A percentile compares a stretch with the other conserved stretches of the same genome.
These are phyloP conservation scores for Rhodotorula graminis DNA, from an alignment of 768 basidiomycete species.

Conservation along the genomic window DNA sequence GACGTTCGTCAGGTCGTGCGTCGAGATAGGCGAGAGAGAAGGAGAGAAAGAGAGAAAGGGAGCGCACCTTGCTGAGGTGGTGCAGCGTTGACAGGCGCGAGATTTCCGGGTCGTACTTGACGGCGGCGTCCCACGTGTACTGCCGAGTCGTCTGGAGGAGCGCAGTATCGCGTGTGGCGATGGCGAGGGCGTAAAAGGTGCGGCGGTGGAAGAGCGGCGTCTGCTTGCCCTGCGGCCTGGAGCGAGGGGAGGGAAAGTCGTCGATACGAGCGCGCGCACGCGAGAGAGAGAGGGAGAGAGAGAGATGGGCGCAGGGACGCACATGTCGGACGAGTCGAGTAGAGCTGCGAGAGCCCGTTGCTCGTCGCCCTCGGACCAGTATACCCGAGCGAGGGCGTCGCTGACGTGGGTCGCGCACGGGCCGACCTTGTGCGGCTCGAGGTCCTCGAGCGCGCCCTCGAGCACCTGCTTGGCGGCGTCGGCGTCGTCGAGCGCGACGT, in stretches of 20 bases:
- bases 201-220: slow-evolving; percentile 33
- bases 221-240: background rate
- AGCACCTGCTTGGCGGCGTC: slow-evolving; percentile 62
- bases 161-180: slow-evolving; percentile 21
- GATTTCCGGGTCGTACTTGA: slow-evolving; percentile 29
- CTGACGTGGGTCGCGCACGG: slow-evolving; percentile 13
- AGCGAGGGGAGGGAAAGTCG: too few relatives aligned
- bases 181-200: slow-evolving; percentile 20
- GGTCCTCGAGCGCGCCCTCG: slow-evolving; percentile 60
- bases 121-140: background rate
- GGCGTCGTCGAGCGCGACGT: slow-evolving; percentile 61
- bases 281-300: too few relatives aligned
- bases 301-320: background rate
- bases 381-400: background rate
- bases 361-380: slow-evolving; percentile 32
- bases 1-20: too few relatives aligned
- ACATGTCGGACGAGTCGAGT: slow-evolving; percentile 31
- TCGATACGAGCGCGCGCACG: too few relatives aligned
- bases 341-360: slow-evolving; percentile 15
- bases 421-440: slow-evolving; percentile 26
- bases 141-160: slow-evolving; percentile 7
- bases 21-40: background rate
- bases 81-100: slow-evolving; percentile 6
- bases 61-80: slow-evolving; percentile 19
- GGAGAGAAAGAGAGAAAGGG: too few relatives aligned